Evolutionary conservation across 192 early-diverging fungal species (phyloP).

Genomic region (Phlyctochytrium planicorne): DNA sequence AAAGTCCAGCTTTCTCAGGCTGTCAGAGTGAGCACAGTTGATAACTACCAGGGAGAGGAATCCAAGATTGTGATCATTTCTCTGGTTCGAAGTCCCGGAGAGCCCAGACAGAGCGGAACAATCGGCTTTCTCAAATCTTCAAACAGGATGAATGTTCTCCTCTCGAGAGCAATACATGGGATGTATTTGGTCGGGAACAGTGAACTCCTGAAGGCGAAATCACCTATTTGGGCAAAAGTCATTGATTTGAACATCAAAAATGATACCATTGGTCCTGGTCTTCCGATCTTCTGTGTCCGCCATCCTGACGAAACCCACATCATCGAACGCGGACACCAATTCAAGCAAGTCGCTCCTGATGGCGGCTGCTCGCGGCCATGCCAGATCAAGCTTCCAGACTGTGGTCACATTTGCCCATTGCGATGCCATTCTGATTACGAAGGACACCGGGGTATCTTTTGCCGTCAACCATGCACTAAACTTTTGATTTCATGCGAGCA

Average conservation of each 20-base stretch:
- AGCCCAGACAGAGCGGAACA: slow-evolving; percentile 3
- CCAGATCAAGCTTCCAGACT: slow-evolving; percentile 30
- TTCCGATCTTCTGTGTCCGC: slow-evolving; percentile 48
- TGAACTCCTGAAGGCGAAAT: slow-evolving; percentile 24
- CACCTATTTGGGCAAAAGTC: slow-evolving; percentile 42
- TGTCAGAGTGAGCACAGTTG: slow-evolving; percentile 36
- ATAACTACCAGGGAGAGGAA: slow-evolving; percentile 50
- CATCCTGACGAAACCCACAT: slow-evolving; percentile 40
- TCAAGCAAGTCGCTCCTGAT: slow-evolving; percentile 42
- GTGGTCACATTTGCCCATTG: slow-evolving; percentile 55
- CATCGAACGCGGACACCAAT: slow-evolving; percentile 22
- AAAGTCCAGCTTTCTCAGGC: slow-evolving; percentile 1
- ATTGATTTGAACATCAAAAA: slow-evolving; percentile 31
- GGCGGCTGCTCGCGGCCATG: slow-evolving; percentile 57
- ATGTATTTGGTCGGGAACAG: slow-evolving; percentile 59
- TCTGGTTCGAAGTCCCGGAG: slow-evolving; percentile 26
- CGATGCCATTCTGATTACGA: slow-evolving; percentile 51
- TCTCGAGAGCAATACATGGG: slow-evolving; percentile 60
- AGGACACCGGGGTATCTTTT: slow-evolving; percentile 41
- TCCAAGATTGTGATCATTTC: slow-evolving; percentile 38
- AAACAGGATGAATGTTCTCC: slow-evolving; percentile 58
- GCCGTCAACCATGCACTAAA: slow-evolving; percentile 43
- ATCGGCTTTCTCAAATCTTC: slow-evolving; percentile 57
- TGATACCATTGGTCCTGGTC: slow-evolving; percentile 35
- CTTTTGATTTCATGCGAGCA: slow-evolving; percentile 43